Base-by-base conservation (phyloP, 1,284 basidiomycete species). In the Trametes pubescens region DNA sequence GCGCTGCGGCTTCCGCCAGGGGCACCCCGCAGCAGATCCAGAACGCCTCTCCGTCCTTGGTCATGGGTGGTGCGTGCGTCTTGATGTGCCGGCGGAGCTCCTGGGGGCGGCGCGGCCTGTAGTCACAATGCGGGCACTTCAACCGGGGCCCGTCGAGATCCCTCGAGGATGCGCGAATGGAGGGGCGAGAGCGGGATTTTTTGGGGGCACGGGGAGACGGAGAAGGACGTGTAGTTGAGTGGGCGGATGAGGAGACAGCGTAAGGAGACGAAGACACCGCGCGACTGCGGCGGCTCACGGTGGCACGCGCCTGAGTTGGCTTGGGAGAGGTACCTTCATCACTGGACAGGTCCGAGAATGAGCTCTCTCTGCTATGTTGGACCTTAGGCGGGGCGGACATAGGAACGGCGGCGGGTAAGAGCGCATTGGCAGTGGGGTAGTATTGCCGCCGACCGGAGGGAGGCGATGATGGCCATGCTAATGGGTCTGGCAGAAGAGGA, bases 11-110 rank as follows among this genome's bases (percentile, higher is more conserved):
- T 1, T 82, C 77, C 34, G 74, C 71, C 1, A 80, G 37, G 6
- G 73, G 75, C 18, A 86, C 76, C 1, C 86, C 86, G 16, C 74
- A 76, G 57, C 76, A 78, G 18, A 78, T 68, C 77, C 77, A 79
- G n/a, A 74, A 69, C 8, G 69, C 69, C 22, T 73, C 75, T 13
- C 70, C 72, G 5, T 32, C 10, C 11, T 32, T 32, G 67, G 64
- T 44, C 67, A n/a, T n/a, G n/a, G 68, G 56, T 79, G 80, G 34
- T 5, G 78, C 74, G 63, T 87, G 86, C 0, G 85, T 84, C 46
- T 72, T 74, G 46, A 86, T 70, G 71, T 87, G 86, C 21, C 86
- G 80, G 70, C 79, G 79, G 69, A 83, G 82, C 64, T 87, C 86
- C 8, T 83, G 83, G 34, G 79, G 70, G 38, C 84, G 81, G 51